phyloP scores from a whole-genome alignment of 2,329 filamentous ascomycete genomes.

The Apiospora rasikravindrae region DNA sequence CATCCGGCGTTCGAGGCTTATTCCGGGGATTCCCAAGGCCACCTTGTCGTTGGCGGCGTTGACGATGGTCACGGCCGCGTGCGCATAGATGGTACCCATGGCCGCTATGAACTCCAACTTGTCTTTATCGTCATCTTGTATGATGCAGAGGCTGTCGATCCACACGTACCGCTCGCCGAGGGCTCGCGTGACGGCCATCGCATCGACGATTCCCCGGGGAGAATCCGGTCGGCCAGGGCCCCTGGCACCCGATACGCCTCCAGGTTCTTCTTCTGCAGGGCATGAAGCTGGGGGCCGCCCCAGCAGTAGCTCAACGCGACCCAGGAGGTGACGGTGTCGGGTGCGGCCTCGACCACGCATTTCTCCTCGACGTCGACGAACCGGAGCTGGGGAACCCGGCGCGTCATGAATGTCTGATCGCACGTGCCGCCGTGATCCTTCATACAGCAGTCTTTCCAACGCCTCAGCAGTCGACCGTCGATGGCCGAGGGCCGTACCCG shows the following conservation, averaged over 20 bases:
- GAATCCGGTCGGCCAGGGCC: constrained; percentile 27
- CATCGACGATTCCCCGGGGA: constrained; percentile 19
- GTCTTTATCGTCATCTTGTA: constrained; percentile 22
- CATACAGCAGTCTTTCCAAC: constrained; percentile 17
- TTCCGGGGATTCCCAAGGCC: constrained; percentile 3
- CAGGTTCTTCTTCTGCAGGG: not conserved
- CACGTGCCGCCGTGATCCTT: constrained; percentile 1
- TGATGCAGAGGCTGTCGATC: constrained; percentile 24
- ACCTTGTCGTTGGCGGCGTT: constrained; percentile 9
- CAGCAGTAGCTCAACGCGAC: constrained; percentile 18
- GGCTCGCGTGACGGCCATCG: constrained; percentile 9
- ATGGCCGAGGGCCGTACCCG: not conserved
- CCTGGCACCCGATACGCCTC: not conserved
- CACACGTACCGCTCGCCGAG: constrained; percentile 22
- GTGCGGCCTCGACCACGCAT: constrained; percentile 3
- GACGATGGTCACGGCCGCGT: constrained; percentile 20
- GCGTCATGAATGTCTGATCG: constrained; percentile 18
- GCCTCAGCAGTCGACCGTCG: not conserved
- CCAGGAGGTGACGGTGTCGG: constrained; percentile 7
- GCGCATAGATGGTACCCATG: constrained; percentile 20
- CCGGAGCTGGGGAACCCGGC: not conserved
- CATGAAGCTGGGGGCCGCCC: constrained; percentile 11
- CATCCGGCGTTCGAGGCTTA: not conserved
- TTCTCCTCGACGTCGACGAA: constrained; percentile 13
- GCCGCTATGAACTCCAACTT: not conserved